These are phyloP conservation scores for Articulospora tetracladia DNA, from an alignment of 495 filamentous ascomycete genomes.

Conservation along the genomic window DNA sequence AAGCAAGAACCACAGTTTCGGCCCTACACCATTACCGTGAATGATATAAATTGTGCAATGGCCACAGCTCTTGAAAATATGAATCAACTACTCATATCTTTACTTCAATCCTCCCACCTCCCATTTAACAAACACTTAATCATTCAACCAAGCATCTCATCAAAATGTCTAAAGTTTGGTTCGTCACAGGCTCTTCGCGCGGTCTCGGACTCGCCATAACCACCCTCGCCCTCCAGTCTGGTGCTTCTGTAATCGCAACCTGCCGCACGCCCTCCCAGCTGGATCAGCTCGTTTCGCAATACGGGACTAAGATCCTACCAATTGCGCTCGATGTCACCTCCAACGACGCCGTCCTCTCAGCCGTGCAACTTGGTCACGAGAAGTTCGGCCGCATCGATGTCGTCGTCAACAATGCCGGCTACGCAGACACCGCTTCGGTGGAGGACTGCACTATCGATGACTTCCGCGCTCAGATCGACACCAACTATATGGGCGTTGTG, in stretches of 20 bases:
- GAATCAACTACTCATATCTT: too few species aligned
- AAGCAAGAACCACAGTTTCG: too few species aligned
- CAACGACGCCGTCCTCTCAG: constrained; percentile 24
- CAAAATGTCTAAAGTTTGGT: constrained; percentile 31
- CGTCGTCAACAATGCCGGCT: constrained; percentile 47
- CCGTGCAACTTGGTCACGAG: constrained; percentile 29
- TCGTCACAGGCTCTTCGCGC: constrained; percentile 41
- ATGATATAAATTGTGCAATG: too few species aligned
- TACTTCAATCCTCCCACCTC: too few species aligned
- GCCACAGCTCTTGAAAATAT: too few species aligned
- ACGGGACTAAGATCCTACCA: constrained; percentile 34
- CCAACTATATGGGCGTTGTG: constrained; percentile 44
- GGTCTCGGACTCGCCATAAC: constrained; percentile 38
- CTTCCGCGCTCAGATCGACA: constrained; percentile 33
- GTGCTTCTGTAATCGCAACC: constrained; percentile 39
- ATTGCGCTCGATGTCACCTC: constrained; percentile 36
- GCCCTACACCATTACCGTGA: too few species aligned
- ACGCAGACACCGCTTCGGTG: constrained; percentile 35
- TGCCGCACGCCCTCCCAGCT: constrained; percentile 27
- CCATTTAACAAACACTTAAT: too few species aligned
- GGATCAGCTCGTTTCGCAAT: constrained; percentile 23
- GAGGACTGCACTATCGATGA: constrained; percentile 37
- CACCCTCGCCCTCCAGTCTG: constrained; percentile 30
- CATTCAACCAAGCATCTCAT: too few species aligned
- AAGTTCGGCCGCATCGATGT: constrained; percentile 42